Evolutionary conservation across 139 green algal species (phyloP), one percentile per base, ranked within the genome.

Genomic region (Diplosphaera chodatii): DNA sequence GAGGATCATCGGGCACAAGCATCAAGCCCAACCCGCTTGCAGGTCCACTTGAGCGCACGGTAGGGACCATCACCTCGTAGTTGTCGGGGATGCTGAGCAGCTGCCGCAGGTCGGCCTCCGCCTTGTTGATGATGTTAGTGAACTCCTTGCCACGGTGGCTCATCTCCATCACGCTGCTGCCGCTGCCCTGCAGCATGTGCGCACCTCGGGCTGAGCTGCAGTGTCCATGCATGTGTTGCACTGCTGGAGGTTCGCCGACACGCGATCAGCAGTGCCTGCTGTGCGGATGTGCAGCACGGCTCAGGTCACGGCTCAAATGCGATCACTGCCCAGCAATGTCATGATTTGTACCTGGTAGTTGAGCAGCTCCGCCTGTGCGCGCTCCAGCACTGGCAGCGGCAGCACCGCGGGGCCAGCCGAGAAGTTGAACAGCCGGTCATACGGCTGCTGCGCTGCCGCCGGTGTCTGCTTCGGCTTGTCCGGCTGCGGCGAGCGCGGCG

Each of bases 111-210:
- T 99, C 94, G 6, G 87, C 82, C 82, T 99, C 92, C 1, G 96
- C 93, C 77, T 97, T 85, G 32, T 86, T 75, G 15, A 90, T 86
- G 69, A 99, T 97, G 68, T 68, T 78, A n/a, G 90, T 88, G 80
- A 97, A 99, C 74, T 95, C 90, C 81, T 97, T 97, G 68, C 93
- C 89, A 63, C 96, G 87, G 77, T 99, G 96, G 65, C 79, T 92
- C 96, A 99, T 99, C 88, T 99, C 96, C 91, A 98, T 97, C 18
- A 99, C 92, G 76, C 82, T 92, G 87, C 96, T 96, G 68, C 96
- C 95, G 68, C 69, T 84, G 56, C 85, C 85, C 64, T 80, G 55
- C 31, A 68, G 69, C n/a, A n/a, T n/a, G n/a, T n/a, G n/a, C n/a
- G n/a, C n/a, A n/a, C 23, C 64, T 21, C 25, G 21, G 4, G 55